A percentile compares a stretch with the other conserved stretches of the same genome.
phyloP scores from a whole-genome alignment of 805 yeast genomes.

The Wickerhamomyces bovis region DNA sequence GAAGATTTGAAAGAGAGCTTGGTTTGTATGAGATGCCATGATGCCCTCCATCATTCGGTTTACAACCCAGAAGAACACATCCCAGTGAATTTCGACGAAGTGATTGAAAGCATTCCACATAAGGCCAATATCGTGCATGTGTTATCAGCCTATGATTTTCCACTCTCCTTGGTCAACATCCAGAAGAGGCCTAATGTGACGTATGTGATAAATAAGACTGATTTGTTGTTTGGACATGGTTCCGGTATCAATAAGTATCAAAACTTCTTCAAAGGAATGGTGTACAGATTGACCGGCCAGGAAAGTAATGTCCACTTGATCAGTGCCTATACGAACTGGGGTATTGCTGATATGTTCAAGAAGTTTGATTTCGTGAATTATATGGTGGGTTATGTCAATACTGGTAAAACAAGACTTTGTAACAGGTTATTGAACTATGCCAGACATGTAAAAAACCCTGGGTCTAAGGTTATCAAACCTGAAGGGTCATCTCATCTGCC shows the following conservation, averaged over 20 bases:
- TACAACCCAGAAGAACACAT: constrained; percentile 32
- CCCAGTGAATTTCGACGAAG: constrained; percentile 25
- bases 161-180: constrained; percentile 34
- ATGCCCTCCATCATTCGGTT: constrained; percentile 39
- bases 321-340: constrained; percentile 52
- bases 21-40: constrained; percentile 51
- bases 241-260: constrained; percentile 27
- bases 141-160: constrained; percentile 66
- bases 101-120: constrained; percentile 33
- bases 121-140: constrained; percentile 50
- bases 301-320: constrained; percentile 34
- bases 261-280: constrained; percentile 26
- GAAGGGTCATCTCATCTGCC: constrained; percentile 47
- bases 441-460: constrained; percentile 4
- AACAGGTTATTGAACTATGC: constrained; percentile 35
- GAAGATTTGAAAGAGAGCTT: constrained; percentile 5
- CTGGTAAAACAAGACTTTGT: constrained; percentile 63
- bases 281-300: constrained; percentile 28
- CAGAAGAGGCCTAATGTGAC: constrained; percentile 20
- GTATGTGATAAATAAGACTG: constrained; percentile 35
- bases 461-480: constrained; percentile 12
- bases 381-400: constrained; percentile 60
- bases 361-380: constrained; percentile 36
- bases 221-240: constrained; percentile 34
- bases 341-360: constrained; percentile 32